Evolutionary conservation across 371 early-diverging fungal genomes (phyloP).

Genomic region (Choanephora cucurbitarum): DNA sequence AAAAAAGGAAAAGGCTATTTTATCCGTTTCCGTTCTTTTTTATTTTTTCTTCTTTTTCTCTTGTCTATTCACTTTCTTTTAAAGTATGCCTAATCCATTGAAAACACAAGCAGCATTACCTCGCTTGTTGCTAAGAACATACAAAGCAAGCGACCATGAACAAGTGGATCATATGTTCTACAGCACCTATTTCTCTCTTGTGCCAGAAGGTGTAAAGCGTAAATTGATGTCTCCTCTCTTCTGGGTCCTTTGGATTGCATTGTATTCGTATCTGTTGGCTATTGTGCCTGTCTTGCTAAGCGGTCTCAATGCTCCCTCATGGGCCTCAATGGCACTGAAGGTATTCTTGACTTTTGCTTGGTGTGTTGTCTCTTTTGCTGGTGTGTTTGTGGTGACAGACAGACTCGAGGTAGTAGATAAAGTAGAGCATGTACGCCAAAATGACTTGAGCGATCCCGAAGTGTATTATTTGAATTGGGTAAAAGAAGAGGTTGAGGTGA

Average conservation of each 20-base stretch:
- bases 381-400: conserved; percentile 41
- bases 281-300: conserved; percentile 34
- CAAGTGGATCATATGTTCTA: conserved; percentile 35
- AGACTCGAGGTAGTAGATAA: conserved; percentile 37
- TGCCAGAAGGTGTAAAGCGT: conserved; percentile 47
- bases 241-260: conserved; percentile 43
- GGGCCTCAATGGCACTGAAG: conserved; percentile 28
- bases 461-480: conserved; percentile 44
- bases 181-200: conserved; percentile 40
- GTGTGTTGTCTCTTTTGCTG: conserved; percentile 37
- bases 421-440: conserved; percentile 40
- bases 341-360: conserved; percentile 39
- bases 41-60: conserved; percentile 2
- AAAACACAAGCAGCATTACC: conserved; percentile 11
- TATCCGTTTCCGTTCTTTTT: neutral
- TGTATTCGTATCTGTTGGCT: conserved; percentile 34
- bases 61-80: neutral
- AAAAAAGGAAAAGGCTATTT: neutral
- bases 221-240: conserved; percentile 43
- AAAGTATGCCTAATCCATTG: neutral
- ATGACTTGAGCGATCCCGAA: conserved; percentile 50
- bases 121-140: conserved; percentile 39
- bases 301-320: conserved; percentile 25
- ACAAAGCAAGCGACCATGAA: conserved; percentile 33
- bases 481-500: conserved; percentile 30